A percentile compares a stretch with the other conserved stretches of the same genome.
Conservation (phyloP, 2,329 filamentous ascomycete species). For the Paecilomyces sp. region DNA sequence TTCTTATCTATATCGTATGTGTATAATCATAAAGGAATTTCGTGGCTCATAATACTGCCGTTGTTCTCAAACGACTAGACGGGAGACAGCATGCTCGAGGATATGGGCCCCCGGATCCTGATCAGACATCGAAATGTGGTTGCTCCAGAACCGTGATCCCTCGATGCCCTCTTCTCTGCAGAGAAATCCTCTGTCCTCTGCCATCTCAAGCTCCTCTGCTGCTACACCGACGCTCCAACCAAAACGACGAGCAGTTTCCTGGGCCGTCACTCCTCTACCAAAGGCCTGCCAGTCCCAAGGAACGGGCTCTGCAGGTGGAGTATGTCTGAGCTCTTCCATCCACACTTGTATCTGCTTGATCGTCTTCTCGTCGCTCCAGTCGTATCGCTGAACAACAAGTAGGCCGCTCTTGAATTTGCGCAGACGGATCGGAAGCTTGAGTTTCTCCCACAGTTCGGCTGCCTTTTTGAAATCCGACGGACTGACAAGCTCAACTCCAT, state of each 20-base stretch:
- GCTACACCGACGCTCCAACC: constrained; percentile 97
- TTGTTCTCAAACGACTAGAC: neutral
- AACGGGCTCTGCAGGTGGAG: constrained; percentile 57
- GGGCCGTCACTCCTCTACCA: constrained; percentile 79
- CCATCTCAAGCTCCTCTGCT: constrained; percentile 93
- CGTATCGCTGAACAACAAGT: constrained; percentile 83
- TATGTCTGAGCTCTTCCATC: constrained; percentile 65
- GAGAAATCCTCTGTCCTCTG: constrained; percentile 78
- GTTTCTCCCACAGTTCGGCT: constrained; percentile 75
- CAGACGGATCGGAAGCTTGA: constrained; percentile 78
- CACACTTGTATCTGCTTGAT: constrained; percentile 68
- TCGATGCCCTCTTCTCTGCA: constrained; percentile 91
- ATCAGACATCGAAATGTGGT: constrained; percentile 38
- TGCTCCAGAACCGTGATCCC: constrained; percentile 89
- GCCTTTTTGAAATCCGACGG: constrained; percentile 89
- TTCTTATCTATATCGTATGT: neutral
- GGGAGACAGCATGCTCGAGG: neutral
- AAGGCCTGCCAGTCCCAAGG: constrained; percentile 71
- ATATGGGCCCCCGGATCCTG: neutral
- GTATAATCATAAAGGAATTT: neutral
- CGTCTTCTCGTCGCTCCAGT: constrained; percentile 86
- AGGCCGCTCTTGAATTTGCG: constrained; percentile 87
- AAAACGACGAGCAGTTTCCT: constrained; percentile 82
- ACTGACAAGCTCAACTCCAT: constrained; percentile 89
- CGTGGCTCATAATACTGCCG: neutral